Base-by-base conservation (phyloP, 257 asterid genomes). In the Petrea volubilis region DNA sequence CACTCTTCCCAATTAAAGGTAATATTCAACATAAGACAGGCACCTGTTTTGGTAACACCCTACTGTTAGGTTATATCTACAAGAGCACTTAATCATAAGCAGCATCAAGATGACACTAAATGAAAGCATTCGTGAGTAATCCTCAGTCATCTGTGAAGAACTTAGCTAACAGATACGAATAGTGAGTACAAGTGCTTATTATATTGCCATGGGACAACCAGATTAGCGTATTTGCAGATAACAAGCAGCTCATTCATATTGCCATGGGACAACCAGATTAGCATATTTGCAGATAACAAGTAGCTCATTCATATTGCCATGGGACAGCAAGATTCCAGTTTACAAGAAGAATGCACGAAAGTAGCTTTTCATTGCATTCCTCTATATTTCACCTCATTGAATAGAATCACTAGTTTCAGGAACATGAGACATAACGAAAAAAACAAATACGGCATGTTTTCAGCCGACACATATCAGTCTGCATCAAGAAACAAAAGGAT, bases 91-190 rank as follows among this genome's bases (percentile, higher is more conserved):
- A 66, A 24, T 34, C n/a, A 21, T 46, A 33, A 23, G 41, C 29
- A n/a, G 40, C 29, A 21, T 67, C 69, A 6, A 60, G 38, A 58
- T 50, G 66, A 67, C 55, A 61, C 38, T 31, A n/a, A n/a, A n/a
- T n/a, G 58, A 74, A 21, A 51, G 38, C 55, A 41, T 18, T 36
- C 27, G 33, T 60, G 18, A 46, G 20, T 15, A 34, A 11, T 24
- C n/a, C 27, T 17, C 43, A 47, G 18, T 8, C 20, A 18, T 63
- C 47, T 25, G 24, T 6, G 13, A 25, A 24, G 11, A 68, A 33
- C 7, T 33, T 33, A 2, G 1, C 38, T 1, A 33, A 24, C 20
- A 29, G 28, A 21, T 0, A 5, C 17, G 40, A 31, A 38, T n/a
- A n/a, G n/a, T n/a, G n/a, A n/a, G 56, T 21, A 43, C 2, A 57